A percentile compares a stretch with the other conserved stretches of the same genome.
Evolutionary conservation across 441 rosid genomes (phyloP).

Genomic region (Corymbia calophylla): DNA sequence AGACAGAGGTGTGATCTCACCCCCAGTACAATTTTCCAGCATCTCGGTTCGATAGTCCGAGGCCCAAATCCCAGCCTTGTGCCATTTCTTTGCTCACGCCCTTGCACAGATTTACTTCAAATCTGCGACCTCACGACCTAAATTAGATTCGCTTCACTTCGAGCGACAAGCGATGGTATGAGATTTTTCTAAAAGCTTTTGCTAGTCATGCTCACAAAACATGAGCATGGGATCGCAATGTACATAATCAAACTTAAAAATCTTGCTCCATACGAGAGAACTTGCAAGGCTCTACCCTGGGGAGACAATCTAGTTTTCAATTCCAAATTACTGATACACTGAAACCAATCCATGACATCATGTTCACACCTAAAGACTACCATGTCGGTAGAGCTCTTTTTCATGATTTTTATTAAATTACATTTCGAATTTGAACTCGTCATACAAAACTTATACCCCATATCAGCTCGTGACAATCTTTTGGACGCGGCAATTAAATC

Average conservation of each 20-base stretch:
- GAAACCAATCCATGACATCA: not conserved
- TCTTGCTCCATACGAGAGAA: not conserved
- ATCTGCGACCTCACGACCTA: not conserved
- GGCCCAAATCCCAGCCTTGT: not conserved
- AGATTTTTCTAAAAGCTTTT: not conserved
- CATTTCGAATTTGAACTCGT: not conserved
- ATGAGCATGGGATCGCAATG: not conserved
- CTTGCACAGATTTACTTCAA: not conserved
- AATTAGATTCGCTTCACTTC: not conserved
- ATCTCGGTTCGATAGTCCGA: not conserved
- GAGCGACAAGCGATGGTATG: rapidly evolving
- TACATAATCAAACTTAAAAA: not conserved
- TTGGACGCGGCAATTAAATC: too few relatives aligned
- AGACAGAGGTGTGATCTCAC: not conserved
- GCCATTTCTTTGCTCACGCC: not conserved
- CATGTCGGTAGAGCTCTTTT: not conserved
- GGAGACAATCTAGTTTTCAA: not conserved
- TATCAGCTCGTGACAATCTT: too few relatives aligned
- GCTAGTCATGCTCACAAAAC: not conserved
- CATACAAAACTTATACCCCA: too few relatives aligned
- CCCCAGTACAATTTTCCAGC: not conserved
- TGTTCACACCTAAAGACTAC: not conserved
- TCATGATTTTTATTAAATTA: not conserved
- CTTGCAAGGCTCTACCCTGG: not conserved
- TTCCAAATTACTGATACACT: too few relatives aligned